Percentiles rank a stretch among this genome's conserved stretches.
Conservation (phyloP, 331 rosid genomes). For the Saraca asoca region DNA sequence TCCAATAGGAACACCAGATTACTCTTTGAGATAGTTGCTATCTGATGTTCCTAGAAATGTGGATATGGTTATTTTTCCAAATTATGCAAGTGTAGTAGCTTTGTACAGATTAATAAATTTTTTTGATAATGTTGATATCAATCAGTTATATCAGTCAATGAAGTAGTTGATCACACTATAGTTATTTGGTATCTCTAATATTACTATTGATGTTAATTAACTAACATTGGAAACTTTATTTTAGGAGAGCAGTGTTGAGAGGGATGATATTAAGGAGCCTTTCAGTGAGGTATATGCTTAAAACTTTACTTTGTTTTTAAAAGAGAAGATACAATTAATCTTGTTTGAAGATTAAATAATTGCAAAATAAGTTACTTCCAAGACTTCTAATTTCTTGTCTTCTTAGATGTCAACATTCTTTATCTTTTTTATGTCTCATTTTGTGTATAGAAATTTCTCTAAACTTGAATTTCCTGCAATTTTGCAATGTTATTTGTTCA, state of each 20-base stretch:
- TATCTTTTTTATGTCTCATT: too few species aligned
- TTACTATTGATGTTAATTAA: conserved; percentile 14
- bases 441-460: conserved; percentile 52
- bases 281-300: conserved; percentile 76
- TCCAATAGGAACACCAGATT: conserved; percentile 81
- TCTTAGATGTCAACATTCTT: too few species aligned
- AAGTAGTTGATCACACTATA: conserved; percentile 23
- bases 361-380: too few species aligned
- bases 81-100: conserved; percentile 68
- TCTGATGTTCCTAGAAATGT: conserved; percentile 82
- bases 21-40: conserved; percentile 82
- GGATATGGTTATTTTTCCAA: conserved; percentile 89
- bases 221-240: conserved; percentile 34
- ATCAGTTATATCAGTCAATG: conserved; percentile 15
- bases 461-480: too few species aligned
- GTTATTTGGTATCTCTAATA: conserved; percentile 18
- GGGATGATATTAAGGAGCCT: conserved; percentile 88
- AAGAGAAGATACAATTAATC: conserved; percentile 7
- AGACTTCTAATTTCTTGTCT: too few species aligned
- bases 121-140: background rate
- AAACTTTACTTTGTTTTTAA: conserved; percentile 11
- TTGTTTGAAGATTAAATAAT: background rate
- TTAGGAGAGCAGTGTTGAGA: conserved; percentile 94
- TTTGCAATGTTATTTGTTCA: too few species aligned
- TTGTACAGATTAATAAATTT: conserved; percentile 17